phyloP scores from a whole-genome alignment of 2,329 filamentous ascomycete genomes.

The Paecilomyces niveus region DNA sequence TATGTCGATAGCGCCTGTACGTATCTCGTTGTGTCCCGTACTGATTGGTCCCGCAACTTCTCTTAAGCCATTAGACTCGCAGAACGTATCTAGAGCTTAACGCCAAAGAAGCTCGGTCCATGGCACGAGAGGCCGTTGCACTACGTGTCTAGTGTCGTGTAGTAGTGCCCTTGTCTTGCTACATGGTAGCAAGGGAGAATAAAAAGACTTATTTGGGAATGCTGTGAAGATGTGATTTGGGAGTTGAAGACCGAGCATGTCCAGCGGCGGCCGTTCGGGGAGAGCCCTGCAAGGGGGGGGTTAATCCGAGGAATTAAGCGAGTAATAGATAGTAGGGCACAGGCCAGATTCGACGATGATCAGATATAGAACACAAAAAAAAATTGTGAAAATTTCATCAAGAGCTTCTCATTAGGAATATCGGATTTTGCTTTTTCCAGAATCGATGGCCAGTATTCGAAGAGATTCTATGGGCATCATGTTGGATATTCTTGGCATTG shows the following conservation, averaged over 20 bases:
- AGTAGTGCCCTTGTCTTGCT: neutral
- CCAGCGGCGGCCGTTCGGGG: neutral
- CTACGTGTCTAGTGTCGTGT: neutral
- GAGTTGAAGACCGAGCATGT: neutral
- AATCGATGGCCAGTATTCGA: neutral
- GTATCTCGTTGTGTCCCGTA: neutral
- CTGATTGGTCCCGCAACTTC: neutral
- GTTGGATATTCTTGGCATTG: neutral
- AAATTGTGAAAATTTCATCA: neutral
- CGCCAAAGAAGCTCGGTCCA: neutral
- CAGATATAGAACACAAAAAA: neutral
- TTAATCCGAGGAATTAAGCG: neutral
- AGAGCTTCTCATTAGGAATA: neutral
- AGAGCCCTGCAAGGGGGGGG: neutral
- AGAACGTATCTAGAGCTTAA: neutral
- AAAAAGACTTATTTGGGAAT: neutral
- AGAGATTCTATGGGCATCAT: neutral
- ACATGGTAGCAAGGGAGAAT: neutral
- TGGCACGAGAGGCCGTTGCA: neutral
- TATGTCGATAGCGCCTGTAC: neutral
- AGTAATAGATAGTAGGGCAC: neutral
- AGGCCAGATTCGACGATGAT: neutral
- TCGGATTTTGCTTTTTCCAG: neutral
- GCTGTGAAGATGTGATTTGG: neutral
- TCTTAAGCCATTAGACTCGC: neutral